These are phyloP conservation scores for Plenodomus lindquistii DNA, from an alignment of 2,329 filamentous ascomycete genomes.

Conservation along the genomic window DNA sequence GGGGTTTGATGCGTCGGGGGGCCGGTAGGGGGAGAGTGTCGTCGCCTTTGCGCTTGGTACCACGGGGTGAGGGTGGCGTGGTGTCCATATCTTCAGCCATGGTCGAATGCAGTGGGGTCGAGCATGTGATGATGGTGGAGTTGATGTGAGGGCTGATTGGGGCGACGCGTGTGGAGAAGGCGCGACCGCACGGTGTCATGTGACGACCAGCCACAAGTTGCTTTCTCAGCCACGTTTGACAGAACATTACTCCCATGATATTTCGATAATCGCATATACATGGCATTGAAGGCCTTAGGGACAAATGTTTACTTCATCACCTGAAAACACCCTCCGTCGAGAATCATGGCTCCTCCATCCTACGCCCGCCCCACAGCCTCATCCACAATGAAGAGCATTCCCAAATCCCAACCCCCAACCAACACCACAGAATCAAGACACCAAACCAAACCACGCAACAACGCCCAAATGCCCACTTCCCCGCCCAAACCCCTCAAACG, in stretches of 20 bases:
- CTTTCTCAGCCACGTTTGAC: too few species aligned
- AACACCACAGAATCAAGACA: background rate
- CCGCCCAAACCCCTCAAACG: conserved; percentile 11
- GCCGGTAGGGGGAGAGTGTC: conserved; percentile 39
- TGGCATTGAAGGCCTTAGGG: too few species aligned
- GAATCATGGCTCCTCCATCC: conserved; percentile 19
- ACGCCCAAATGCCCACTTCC: background rate
- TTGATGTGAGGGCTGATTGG: conserved; percentile 1
- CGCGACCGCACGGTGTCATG: conserved; percentile 11
- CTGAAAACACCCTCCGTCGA: too few species aligned
- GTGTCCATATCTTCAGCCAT: conserved; percentile 41
- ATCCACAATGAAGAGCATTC: conserved; percentile 11
- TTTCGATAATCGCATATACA: too few species aligned
- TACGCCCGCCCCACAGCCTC: conserved; percentile 25
- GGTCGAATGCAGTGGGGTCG: background rate
- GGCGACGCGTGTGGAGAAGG: conserved; percentile 4
- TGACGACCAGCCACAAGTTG: background rate
- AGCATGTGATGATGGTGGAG: conserved; percentile 8
- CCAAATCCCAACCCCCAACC: background rate
- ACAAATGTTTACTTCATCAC: too few species aligned
- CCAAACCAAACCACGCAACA: background rate
- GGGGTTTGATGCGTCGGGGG: conserved; percentile 65
- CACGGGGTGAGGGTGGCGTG: conserved; percentile 32
- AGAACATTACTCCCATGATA: background rate
- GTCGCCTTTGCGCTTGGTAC: conserved; percentile 43